Percentiles rank a stretch among this genome's conserved stretches.
These are phyloP conservation scores for Ilyonectria destructans DNA, from an alignment of 2,329 filamentous ascomycete genomes.

Conservation along the genomic window DNA sequence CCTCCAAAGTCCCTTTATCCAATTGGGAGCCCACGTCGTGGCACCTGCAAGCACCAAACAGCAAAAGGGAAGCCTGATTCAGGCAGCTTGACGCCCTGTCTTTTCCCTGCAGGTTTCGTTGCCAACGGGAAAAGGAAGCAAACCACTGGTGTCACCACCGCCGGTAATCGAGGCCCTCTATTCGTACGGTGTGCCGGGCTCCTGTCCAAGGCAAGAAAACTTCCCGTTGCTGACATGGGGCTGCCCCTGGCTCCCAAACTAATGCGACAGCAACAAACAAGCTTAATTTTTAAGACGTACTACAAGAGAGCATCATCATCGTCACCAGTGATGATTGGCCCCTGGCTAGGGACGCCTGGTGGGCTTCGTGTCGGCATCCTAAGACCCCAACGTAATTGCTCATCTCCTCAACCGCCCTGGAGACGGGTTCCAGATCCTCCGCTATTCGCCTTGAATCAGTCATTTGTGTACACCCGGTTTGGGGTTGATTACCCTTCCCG, in stretches of 20 bases:
- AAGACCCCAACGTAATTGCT: slow-evolving; percentile 5
- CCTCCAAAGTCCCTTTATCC: background rate
- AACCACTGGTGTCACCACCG: background rate
- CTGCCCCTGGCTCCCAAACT: background rate
- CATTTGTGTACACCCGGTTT: slow-evolving; percentile 13
- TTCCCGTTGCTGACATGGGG: background rate
- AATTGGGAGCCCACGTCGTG: slow-evolving; percentile 1
- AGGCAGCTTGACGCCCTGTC: background rate
- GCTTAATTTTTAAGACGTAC: slow-evolving; percentile 25
- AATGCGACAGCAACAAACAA: slow-evolving; percentile 23
- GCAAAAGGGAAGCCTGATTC: background rate
- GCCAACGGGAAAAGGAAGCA: background rate
- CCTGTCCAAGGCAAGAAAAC: background rate
- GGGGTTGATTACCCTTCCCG: slow-evolving; percentile 5
- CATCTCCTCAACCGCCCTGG: slow-evolving; percentile 18
- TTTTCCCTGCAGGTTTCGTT: background rate
- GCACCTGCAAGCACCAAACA: slow-evolving; percentile 2
- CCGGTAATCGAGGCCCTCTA: background rate
- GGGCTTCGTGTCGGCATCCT: background rate
- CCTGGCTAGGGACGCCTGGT: background rate
- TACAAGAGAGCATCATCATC: slow-evolving; percentile 3
- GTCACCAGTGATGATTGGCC: slow-evolving; percentile 19
- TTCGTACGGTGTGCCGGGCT: background rate
- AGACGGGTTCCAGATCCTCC: slow-evolving; percentile 10
- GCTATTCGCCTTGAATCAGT: background rate